Conservation (phyloP, 441 rosid genomes). For the Adansonia grandidieri region DNA sequence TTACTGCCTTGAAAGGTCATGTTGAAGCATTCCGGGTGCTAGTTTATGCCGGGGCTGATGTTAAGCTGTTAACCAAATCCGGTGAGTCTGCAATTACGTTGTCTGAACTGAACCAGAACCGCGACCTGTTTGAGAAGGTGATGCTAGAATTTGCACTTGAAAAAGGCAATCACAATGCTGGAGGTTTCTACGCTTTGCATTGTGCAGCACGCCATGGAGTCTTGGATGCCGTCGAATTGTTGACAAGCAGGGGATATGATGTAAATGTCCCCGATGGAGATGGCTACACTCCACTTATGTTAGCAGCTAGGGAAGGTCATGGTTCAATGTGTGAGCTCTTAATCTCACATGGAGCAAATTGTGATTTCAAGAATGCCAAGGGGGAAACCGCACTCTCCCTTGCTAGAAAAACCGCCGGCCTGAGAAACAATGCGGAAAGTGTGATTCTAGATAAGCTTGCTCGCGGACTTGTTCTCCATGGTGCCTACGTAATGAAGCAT, state of each 20-base stretch:
- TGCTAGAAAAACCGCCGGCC: slow-evolving; percentile 37
- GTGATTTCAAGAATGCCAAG: slow-evolving; percentile 55
- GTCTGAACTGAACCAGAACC: slow-evolving; percentile 60
- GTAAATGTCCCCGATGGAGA: slow-evolving; percentile 77
- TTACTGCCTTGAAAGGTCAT: slow-evolving; percentile 76
- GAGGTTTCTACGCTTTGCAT: slow-evolving; percentile 87
- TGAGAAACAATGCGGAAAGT: slow-evolving; percentile 47
- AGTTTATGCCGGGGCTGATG: slow-evolving; percentile 88
- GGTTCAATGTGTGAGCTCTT: slow-evolving; percentile 62
- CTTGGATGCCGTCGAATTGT: slow-evolving; percentile 65
- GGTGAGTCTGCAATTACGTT: slow-evolving; percentile 81
- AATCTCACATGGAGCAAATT: slow-evolving; percentile 64
- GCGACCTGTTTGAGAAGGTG: slow-evolving; percentile 81
- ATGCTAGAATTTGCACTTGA: slow-evolving; percentile 93
- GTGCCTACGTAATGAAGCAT: slow-evolving; percentile 65
- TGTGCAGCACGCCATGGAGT: slow-evolving; percentile 95
- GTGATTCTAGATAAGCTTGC: slow-evolving; percentile 78
- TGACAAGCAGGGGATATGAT: slow-evolving; percentile 70
- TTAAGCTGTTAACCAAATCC: slow-evolving; percentile 64
- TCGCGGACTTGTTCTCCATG: slow-evolving; percentile 56
- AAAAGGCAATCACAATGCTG: slow-evolving; percentile 69
- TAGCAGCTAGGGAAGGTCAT: slow-evolving; percentile 87
- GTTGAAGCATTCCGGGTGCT: slow-evolving; percentile 74
- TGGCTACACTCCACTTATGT: slow-evolving; percentile 92
- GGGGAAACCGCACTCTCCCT: slow-evolving; percentile 78